phyloP scores from a whole-genome alignment of 495 filamentous ascomycete species.

The Neurospora sp. region DNA sequence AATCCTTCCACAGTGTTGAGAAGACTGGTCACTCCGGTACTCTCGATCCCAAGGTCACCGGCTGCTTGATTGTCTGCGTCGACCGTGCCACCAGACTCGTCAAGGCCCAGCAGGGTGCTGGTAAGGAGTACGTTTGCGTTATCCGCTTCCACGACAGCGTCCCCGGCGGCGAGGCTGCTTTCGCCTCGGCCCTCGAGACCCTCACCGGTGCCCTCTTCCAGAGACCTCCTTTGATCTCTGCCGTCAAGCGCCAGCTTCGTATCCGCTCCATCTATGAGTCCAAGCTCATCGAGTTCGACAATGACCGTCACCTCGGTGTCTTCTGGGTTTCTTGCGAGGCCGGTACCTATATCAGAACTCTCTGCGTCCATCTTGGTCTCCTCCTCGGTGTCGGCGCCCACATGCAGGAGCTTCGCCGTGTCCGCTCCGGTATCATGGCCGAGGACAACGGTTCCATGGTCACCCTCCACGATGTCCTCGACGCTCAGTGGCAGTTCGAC shows the following conservation, averaged over 20 bases:
- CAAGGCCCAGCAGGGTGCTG: slow-evolving; percentile 96
- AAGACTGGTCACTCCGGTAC: slow-evolving; percentile 98
- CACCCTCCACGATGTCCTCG: slow-evolving; percentile 89
- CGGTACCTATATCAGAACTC: slow-evolving; percentile 94
- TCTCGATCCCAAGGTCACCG: slow-evolving; percentile 72
- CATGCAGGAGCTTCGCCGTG: slow-evolving; percentile 96
- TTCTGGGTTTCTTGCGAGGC: slow-evolving; percentile 99
- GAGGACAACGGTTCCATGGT: slow-evolving; percentile 73
- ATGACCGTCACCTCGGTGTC: slow-evolving; percentile 92
- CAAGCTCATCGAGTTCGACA: slow-evolving; percentile 93
- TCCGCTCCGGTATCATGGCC: slow-evolving; percentile 88
- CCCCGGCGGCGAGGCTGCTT: slow-evolving; percentile 80
- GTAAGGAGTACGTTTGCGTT: slow-evolving; percentile 75
- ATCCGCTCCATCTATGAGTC: slow-evolving; percentile 94
- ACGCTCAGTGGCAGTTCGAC: slow-evolving; percentile 89
- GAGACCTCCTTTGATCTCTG: slow-evolving; percentile 90
- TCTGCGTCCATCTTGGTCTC: slow-evolving; percentile 92
- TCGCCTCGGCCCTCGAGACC: slow-evolving; percentile 83
- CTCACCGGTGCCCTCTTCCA: slow-evolving; percentile 96
- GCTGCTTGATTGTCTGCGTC: slow-evolving; percentile 91
- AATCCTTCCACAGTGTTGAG: slow-evolving; percentile 52
- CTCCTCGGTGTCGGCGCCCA: slow-evolving; percentile 90
- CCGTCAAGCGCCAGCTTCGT: slow-evolving; percentile 95
- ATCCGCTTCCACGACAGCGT: slow-evolving; percentile 88
- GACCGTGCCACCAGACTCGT: slow-evolving; percentile 93